Percentiles rank a stretch among this genome's conserved stretches.
Conservation (phyloP, 192 early-diverging fungal species). For the Lobulomyces angularis region DNA sequence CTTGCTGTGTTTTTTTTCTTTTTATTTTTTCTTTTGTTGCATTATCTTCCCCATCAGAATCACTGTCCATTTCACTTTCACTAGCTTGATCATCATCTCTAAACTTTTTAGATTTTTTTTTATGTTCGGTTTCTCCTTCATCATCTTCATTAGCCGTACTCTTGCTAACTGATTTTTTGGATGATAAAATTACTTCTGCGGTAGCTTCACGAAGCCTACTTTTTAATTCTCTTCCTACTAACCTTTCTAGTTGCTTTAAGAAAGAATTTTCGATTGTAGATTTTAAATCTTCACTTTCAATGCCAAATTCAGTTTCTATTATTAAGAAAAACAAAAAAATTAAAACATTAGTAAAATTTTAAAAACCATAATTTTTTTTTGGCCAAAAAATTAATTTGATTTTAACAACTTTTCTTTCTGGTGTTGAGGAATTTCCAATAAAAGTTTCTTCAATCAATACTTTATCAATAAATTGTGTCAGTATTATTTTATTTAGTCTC, state of each 20-base stretch:
- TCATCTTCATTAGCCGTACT: conserved; percentile 8
- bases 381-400: too few species aligned
- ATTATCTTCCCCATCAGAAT: conserved; percentile 57
- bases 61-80: conserved; percentile 45
- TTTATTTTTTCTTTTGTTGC: conserved; percentile 54
- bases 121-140: conserved; percentile 22
- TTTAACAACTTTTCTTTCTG: too few species aligned
- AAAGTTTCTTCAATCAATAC: too few species aligned
- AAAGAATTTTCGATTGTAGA: conserved; percentile 61
- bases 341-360: conserved; percentile 1
- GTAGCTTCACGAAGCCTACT: conserved; percentile 20
- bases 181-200: too few species aligned
- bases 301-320: too few species aligned
- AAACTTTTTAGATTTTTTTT: conserved; percentile 9
- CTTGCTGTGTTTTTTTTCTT: conserved; percentile 47
- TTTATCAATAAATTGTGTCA: conserved; percentile 76
- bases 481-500: conserved; percentile 56
- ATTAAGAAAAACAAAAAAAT: not conserved
- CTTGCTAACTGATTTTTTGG: conserved; percentile 16
- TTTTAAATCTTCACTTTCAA: conserved; percentile 55
- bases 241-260: conserved; percentile 55
- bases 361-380: not conserved
- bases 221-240: conserved; percentile 70
- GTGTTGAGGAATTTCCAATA: too few species aligned
- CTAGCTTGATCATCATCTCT: conserved; percentile 39